These are phyloP conservation scores for Lodderomyces jiufengensis DNA, from an alignment of 1,139 yeast species.

Conservation along the genomic window DNA sequence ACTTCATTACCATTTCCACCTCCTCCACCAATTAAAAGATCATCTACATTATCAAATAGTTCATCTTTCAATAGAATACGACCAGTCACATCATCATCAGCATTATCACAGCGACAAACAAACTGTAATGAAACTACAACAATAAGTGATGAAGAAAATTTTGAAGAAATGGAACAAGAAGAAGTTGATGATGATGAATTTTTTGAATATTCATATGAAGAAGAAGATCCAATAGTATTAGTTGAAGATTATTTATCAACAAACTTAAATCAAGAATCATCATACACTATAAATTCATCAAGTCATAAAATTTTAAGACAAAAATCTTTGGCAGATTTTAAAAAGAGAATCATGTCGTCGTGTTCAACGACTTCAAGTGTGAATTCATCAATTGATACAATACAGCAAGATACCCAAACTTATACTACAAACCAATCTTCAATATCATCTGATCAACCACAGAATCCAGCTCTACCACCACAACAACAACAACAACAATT, in stretches of 20 bases:
- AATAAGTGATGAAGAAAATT: slow-evolving; percentile 7
- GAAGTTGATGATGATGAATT: slow-evolving; percentile 5
- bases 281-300: slow-evolving; percentile 1
- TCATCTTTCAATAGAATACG: slow-evolving; percentile 7
- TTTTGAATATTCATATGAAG: slow-evolving; percentile 12
- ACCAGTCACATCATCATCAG: background rate
- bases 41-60: background rate
- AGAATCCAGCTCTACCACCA: background rate
- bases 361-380: background rate
- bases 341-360: slow-evolving; percentile 20
- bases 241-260: slow-evolving; percentile 47
- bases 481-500: slow-evolving; percentile 1
- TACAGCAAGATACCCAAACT: background rate
- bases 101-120: background rate
- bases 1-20: slow-evolving; percentile 70
- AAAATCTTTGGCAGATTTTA: slow-evolving; percentile 39
- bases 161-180: slow-evolving; percentile 11
- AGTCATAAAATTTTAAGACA: slow-evolving; percentile 21
- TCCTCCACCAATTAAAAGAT: slow-evolving; percentile 28
- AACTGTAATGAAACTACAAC: background rate
- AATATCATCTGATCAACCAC: background rate
- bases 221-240: slow-evolving; percentile 48
- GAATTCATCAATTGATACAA: background rate
- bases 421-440: background rate
- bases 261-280: slow-evolving; percentile 6